Base-by-base conservation (phyloP, 371 early-diverging fungal species). In the Circinella umbellata region DNA sequence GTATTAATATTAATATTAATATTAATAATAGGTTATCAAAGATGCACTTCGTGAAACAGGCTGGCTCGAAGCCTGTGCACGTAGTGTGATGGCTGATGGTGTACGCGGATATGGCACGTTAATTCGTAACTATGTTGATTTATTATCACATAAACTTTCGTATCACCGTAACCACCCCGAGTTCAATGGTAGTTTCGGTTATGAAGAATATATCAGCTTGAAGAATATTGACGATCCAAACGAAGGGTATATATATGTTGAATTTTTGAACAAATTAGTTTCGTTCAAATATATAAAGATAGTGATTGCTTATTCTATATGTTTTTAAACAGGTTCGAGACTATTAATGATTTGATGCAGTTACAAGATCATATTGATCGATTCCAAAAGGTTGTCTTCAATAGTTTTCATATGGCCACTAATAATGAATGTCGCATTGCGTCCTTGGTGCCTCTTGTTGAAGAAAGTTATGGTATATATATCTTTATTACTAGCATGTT, bases 211-310 rank as follows among this genome's bases (percentile, higher is more conserved):
- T 68, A 90, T 96, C 38, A 92, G 94, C 47, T 82, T 98, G 67
- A 93, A 93, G 77, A 94, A 95, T 54, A 93, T 95, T 63, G 94
- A 96, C 73, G 98, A 98, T 83, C 98, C 98, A 13, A 97, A 99
- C 79, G 98, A 98, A 88, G 98, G 99, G 89, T 97, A 88, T 59
- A 27, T 27, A 27, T 27, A 27, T 27, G 27, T 27, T 27, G 27
- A 27, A 27, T 27, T 27, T 27, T 27, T 27, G 27, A 27, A 27
- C 27, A 27, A 27, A 27, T 27, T 27, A 27, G 27, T 27, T 27
- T 2, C 27, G 27, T 27, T 2, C 27, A 27, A 27, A 27, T 27
- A 1, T 27, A 1, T 27, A 27, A 27, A 27, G 2, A 2, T 27
- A 27, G 27, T 27, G 27, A 27, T 46, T 39, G 35, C 8, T 46